Percentiles rank a stretch among this genome's conserved stretches.
phyloP scores from a whole-genome alignment of 139 green algal genomes.

The Picochlorum sp. region DNA sequence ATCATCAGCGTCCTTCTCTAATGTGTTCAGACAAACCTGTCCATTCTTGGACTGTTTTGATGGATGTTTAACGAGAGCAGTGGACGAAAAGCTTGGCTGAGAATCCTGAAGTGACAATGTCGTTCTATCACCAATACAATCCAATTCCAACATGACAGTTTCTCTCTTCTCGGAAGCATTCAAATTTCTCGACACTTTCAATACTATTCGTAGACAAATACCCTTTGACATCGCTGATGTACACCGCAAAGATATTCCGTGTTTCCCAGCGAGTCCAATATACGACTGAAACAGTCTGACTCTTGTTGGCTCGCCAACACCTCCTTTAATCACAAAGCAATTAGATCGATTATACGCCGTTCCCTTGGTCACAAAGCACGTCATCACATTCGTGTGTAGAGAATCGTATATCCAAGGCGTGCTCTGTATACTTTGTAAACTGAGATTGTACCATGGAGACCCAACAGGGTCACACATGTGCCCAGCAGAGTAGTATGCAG shows the following conservation, averaged over 20 bases:
- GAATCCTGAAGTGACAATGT: not conserved
- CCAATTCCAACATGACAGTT: not conserved
- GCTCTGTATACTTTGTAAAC: conserved; percentile 15
- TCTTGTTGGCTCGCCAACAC: not conserved
- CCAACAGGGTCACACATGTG: not conserved
- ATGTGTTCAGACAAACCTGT: no score
- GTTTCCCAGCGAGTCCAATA: not conserved
- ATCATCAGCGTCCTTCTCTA: not conserved
- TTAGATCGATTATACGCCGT: not conserved
- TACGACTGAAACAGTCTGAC: not conserved
- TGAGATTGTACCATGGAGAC: conserved; percentile 19
- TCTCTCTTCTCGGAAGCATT: not conserved
- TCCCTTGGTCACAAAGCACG: not conserved
- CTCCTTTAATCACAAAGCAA: not conserved
- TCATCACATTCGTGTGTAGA: not conserved
- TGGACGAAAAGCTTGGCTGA: conserved; percentile 5
- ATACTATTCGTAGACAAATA: not conserved
- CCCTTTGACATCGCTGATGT: not conserved
- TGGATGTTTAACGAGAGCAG: not conserved
- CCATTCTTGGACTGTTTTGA: not conserved
- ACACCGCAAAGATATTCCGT: not conserved
- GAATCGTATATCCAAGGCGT: not conserved
- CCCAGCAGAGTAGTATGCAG: conserved; percentile 2
- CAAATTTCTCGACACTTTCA: not conserved
- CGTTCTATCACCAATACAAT: not conserved